These are phyloP conservation scores for Citrullus mucosospermus DNA, from an alignment of 306 rosid genomes.

Conservation along the genomic window DNA sequence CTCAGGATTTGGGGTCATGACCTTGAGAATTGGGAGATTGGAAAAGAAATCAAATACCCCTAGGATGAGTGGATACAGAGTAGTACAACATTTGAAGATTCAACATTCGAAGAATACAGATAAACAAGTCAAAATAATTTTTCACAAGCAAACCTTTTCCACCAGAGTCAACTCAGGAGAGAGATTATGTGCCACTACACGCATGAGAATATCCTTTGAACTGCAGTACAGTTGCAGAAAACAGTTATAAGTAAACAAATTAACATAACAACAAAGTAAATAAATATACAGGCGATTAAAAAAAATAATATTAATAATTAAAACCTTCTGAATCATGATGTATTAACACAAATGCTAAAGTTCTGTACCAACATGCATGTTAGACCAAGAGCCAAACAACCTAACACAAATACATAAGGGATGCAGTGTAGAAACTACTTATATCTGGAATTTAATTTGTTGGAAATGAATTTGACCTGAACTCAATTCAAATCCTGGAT, in stretches of 20 bases:
- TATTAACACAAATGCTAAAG: neutral
- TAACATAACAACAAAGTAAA: conserved; percentile 3
- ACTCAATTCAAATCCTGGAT: neutral
- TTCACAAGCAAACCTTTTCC: conserved; percentile 39
- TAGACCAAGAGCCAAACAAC: neutral
- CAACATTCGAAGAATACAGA: neutral
- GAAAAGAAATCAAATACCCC: neutral
- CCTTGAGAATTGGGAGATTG: conserved; percentile 29
- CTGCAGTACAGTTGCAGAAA: conserved; percentile 34
- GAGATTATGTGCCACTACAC: conserved; percentile 78
- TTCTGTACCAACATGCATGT: neutral
- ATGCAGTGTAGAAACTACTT: neutral
- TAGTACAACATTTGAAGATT: neutral
- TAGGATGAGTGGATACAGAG: neutral
- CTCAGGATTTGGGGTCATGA: conserved; percentile 90
- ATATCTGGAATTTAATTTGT: neutral
- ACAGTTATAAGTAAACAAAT: conserved; percentile 9
- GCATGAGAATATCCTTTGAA: conserved; percentile 90
- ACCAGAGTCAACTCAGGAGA: conserved; percentile 90
- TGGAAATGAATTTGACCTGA: neutral
- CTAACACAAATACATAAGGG: neutral
- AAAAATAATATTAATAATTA: no score
- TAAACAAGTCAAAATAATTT: neutral
- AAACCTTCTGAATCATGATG: neutral
- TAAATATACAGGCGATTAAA: neutral